Conservation (phyloP, 441 rosid genomes). For the Rhodomyrtus psidioides region DNA sequence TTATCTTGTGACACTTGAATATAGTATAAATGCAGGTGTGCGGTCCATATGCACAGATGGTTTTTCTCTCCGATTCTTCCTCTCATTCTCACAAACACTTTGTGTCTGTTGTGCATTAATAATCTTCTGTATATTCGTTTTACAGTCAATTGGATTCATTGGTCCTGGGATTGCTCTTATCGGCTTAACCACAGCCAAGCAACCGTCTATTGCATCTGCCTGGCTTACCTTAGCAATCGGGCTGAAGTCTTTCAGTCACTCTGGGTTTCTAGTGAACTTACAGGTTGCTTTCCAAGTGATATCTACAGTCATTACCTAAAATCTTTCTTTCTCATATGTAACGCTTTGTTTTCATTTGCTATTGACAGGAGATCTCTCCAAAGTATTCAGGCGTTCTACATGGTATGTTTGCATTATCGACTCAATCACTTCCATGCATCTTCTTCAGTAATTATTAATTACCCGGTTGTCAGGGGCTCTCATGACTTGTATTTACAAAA, state of each 20-base stretch:
- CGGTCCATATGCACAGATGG: background rate
- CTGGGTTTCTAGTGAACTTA: constrained; percentile 91
- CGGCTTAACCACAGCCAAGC: constrained; percentile 69
- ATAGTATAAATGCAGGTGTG: background rate
- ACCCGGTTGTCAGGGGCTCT: background rate
- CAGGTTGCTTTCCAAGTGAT: constrained; percentile 42
- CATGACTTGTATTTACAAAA: background rate
- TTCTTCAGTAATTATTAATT: background rate
- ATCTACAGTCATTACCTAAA: background rate
- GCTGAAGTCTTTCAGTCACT: constrained; percentile 87
- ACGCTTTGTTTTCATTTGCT: constrained; percentile 4
- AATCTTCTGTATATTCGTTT: background rate
- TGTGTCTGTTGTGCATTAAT: background rate
- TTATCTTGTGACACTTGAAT: no score
- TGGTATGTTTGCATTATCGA: constrained; percentile 30
- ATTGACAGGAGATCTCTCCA: constrained; percentile 81
- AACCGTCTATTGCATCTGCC: constrained; percentile 68
- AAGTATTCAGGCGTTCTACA: constrained; percentile 86
- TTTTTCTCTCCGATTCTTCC: background rate
- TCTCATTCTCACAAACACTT: background rate
- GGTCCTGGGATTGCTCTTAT: constrained; percentile 78
- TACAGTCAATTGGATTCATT: constrained; percentile 85
- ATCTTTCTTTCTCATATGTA: constrained; percentile 6
- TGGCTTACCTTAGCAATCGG: constrained; percentile 94
- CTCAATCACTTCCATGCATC: background rate